Base-by-base conservation (phyloP, 371 early-diverging fungal species). In the Phascolomyces articulosus region DNA sequence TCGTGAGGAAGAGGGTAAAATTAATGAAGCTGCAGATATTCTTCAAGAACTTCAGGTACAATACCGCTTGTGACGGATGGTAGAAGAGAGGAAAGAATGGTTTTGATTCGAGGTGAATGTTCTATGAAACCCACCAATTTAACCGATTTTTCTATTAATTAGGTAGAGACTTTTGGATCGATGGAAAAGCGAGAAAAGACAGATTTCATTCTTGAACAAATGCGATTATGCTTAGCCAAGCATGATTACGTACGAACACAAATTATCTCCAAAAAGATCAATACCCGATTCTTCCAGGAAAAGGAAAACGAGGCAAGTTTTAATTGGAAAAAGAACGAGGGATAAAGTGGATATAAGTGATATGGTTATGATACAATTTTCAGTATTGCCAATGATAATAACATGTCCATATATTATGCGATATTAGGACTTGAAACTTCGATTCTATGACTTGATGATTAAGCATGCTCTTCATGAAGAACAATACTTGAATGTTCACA, bases 101-200 rank as follows among this genome's bases (percentile, higher is more conserved):
- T n/a, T n/a, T n/a, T n/a, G n/a, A n/a, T n/a, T n/a, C n/a, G n/a
- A n/a, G n/a, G n/a, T n/a, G n/a, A n/a, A n/a, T n/a, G n/a, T n/a
- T n/a, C n/a, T n/a, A n/a, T n/a, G n/a, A n/a, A n/a, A n/a, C n/a
- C n/a, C n/a, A n/a, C n/a, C n/a, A n/a, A n/a, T n/a, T n/a, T n/a
- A n/a, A n/a, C n/a, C n/a, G n/a, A n/a, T n/a, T n/a, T n/a, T n/a
- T n/a, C n/a, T n/a, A n/a, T n/a, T n/a, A n/a, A 13, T 44, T n/a
- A 44, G 88, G 96, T 98, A 18, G 99, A 98, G 77, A 98, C 99
- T 3, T 98, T 95, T 79, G 99, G 99, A 27, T 96, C 96, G 6
- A 96, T 99, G 97, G 97, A 98, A 62, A 91, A 91, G 72, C 91
- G 97, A 57, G 97, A 97, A 72, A 99, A 99, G 85, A 96, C 96